Percentiles rank a stretch among this genome's conserved stretches.
Conservation (phyloP, 2,329 filamentous ascomycete genomes). For the Microcyclospora pomicola region DNA sequence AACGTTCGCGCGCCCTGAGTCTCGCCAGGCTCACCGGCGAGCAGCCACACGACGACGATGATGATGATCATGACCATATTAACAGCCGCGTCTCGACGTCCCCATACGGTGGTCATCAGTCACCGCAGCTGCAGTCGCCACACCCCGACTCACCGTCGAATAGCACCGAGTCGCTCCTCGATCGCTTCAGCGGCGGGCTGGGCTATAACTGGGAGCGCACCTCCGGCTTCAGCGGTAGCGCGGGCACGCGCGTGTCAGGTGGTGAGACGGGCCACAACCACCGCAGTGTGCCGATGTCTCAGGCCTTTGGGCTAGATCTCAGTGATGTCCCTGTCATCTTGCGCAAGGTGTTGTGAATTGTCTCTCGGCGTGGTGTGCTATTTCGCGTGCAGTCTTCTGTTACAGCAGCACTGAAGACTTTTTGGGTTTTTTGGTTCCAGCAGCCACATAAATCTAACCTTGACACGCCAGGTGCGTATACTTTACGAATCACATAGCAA, state of each 20-base stretch:
- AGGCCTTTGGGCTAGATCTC: constrained; percentile 25
- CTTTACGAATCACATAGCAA: too few species aligned
- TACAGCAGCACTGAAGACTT: too few species aligned
- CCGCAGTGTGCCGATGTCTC: constrained; percentile 21
- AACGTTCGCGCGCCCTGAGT: constrained; percentile 14
- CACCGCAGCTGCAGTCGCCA: background rate
- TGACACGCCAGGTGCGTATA: too few species aligned
- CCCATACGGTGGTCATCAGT: background rate
- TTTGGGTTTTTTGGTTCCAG: too few species aligned
- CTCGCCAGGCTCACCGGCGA: constrained; percentile 7
- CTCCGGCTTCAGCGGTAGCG: constrained; percentile 22
- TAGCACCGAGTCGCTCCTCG: constrained; percentile 8
- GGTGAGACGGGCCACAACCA: constrained; percentile 9
- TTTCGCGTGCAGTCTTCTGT: too few species aligned
- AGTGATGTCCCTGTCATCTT: constrained; percentile 29
- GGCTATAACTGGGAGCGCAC: constrained; percentile 24
- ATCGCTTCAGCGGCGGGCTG: constrained; percentile 25
- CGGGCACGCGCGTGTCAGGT: constrained; percentile 20
- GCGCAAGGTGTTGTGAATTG: constrained; percentile 7
- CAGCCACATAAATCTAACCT: too few species aligned
- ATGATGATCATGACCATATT: too few species aligned
- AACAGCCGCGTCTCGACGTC: too few species aligned
- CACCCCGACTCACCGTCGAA: too few species aligned
- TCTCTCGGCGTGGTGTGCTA: too few species aligned
- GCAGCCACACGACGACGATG: too few species aligned